Base-by-base conservation (phyloP, 2,329 filamentous ascomycete species). In the Fusarium sulawesiense region DNA sequence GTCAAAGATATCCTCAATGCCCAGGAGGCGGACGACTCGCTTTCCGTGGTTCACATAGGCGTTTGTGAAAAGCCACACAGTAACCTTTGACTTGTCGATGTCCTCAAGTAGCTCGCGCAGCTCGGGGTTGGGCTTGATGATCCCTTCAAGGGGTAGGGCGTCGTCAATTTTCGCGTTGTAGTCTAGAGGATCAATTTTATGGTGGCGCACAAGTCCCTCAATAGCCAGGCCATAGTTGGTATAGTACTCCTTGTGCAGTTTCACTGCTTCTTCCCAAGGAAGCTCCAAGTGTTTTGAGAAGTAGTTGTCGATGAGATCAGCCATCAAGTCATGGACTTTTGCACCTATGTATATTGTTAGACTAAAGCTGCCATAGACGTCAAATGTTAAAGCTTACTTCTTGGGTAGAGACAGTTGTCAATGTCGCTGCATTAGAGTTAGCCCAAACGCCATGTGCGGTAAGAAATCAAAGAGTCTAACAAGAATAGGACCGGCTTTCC, bases 111-210 rank as follows among this genome's bases (percentile, higher is more conserved):
- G 81, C 75, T 87, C 84, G 51, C 93, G 90, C 44, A 98, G 84
- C 75, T 90, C 85, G 1, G 90, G 87, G 74, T 97, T 89, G 0
- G 93, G 93, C 76, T 90, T 91, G 77, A 99, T 91, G 76, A 98
- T 88, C 20, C 87, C 85, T 76, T 98, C 93, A 6, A 99, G 86
- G 0, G 96, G 94, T 23, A 99, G 83, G 4, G 96, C 96, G 79
- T 99, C 96, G 77, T 99, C 96, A 14, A 99, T 96, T 80, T 97
- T 91, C 70, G 88, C 83, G 79, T 99, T 99, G 84, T 98, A 99
- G 58, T 97, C 94, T 7, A 99, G 85, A 2, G 96, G 93, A 76
- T 98, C 93, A 75, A 99, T 97, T 80, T 97, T 90, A 83, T 99
- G 96, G 81, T 98, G 92, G 12, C 93, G 90, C 40, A 97, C 93